phyloP scores from a whole-genome alignment of 345 rosid genomes.

The Bruguiera parviflora region DNA sequence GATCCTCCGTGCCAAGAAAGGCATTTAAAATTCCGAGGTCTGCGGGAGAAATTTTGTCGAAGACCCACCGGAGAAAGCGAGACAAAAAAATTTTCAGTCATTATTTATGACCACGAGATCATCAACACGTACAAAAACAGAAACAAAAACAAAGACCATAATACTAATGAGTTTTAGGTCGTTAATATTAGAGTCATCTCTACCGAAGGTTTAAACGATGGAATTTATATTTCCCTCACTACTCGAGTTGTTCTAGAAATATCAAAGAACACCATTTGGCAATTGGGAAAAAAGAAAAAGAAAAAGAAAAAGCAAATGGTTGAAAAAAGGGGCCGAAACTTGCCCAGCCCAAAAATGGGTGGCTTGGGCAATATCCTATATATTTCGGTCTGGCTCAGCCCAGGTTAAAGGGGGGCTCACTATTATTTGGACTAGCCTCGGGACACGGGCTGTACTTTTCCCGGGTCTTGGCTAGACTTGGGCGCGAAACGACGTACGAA shows the following conservation, averaged over 20 bases:
- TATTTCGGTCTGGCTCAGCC: not conserved
- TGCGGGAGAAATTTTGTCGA: too few relatives aligned
- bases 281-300: too few relatives aligned
- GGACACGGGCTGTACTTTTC: not conserved
- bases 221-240: conserved; percentile 50
- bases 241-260: too few relatives aligned
- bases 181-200: not conserved
- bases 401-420: not conserved
- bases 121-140: too few relatives aligned
- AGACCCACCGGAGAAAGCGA: too few relatives aligned
- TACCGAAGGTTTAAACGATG: conserved; percentile 19
- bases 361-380: not conserved
- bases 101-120: too few relatives aligned
- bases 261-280: too few relatives aligned
- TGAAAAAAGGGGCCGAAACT: not conserved
- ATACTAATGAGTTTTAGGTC: too few relatives aligned
- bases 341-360: not conserved
- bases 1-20: too few relatives aligned
- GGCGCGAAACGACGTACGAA: not conserved
- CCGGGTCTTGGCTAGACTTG: not conserved
- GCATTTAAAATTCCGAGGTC: too few relatives aligned
- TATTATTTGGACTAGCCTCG: not conserved
- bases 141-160: too few relatives aligned
- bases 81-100: too few relatives aligned
- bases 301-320: not conserved